Conservation (phyloP, 176 grass and related monocot genomes). For the Themeda triandra region DNA sequence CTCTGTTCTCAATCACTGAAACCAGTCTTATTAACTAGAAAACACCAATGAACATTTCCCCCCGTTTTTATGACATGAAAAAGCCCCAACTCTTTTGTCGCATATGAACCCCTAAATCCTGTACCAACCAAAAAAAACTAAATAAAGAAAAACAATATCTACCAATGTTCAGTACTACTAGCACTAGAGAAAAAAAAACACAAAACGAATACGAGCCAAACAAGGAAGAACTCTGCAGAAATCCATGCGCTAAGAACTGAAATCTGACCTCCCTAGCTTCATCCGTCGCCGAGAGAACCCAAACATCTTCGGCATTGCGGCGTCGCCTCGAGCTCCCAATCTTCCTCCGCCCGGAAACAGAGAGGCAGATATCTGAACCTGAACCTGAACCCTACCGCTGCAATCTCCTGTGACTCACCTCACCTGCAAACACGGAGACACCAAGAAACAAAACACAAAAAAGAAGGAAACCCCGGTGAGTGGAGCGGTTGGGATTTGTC, state of each 20-base stretch:
- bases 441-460: neutral
- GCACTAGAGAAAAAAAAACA: neutral
- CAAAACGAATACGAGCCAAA: neutral
- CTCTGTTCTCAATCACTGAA: conserved; percentile 1
- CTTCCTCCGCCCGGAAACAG: neutral
- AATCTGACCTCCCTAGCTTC: conserved; percentile 80
- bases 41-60: neutral
- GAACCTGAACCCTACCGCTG: conserved; percentile 7
- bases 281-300: conserved; percentile 84
- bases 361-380: no score
- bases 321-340: neutral
- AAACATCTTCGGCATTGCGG: conserved; percentile 93
- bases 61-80: neutral
- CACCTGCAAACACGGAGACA: conserved; percentile 34
- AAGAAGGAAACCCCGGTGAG: neutral
- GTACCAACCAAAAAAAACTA: neutral
- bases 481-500: conserved; percentile 27
- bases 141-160: neutral
- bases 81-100: neutral
- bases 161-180: neutral
- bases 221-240: neutral
- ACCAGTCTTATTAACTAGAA: neutral
- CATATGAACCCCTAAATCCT: neutral
- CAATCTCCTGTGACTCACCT: conserved; percentile 21
- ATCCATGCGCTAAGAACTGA: neutral